Evolutionary conservation across 2,329 filamentous ascomycete genomes (phyloP).

Genomic region (Albophoma yamanashiensis): DNA sequence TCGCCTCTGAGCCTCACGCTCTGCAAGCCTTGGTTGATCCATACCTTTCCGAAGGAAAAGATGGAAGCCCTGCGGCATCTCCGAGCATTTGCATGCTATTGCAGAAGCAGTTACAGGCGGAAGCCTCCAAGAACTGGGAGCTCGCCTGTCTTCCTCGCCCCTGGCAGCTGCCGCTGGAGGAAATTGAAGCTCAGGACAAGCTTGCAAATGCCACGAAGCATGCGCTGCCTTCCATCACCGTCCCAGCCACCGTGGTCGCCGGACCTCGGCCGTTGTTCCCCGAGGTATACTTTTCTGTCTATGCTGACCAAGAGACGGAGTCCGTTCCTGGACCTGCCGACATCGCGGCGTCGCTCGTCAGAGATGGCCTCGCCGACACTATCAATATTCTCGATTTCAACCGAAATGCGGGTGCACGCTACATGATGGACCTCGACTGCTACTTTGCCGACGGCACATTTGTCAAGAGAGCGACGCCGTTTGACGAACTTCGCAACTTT

Average conservation of each 20-base stretch:
- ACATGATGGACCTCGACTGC: constrained; percentile 86
- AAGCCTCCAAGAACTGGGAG: constrained; percentile 66
- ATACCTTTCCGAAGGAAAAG: constrained; percentile 55
- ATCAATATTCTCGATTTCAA: constrained; percentile 94
- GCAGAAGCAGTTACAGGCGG: constrained; percentile 74
- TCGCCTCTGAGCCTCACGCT: constrained; percentile 77
- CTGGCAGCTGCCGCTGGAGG: constrained; percentile 52
- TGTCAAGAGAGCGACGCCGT: constrained; percentile 84
- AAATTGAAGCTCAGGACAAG: constrained; percentile 49
- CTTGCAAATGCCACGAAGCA: constrained; percentile 58
- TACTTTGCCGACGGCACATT: constrained; percentile 89
- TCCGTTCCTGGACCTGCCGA: constrained; percentile 71
- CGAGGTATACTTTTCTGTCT: constrained; percentile 90
- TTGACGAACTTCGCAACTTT: constrained; percentile 72
- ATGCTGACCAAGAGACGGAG: constrained; percentile 73
- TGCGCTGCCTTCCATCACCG: constrained; percentile 60
- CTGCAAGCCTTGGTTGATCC: constrained; percentile 81
- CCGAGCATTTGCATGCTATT: constrained; percentile 68
- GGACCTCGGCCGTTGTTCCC: constrained; percentile 75
- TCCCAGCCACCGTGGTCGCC: constrained; percentile 66
- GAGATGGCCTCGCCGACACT: constrained; percentile 80
- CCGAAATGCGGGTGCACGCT: constrained; percentile 74
- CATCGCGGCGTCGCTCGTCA: constrained; percentile 72
- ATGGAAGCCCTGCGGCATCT: constrained; percentile 51
- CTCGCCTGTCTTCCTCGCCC: constrained; percentile 59